phyloP scores from a whole-genome alignment of 1,284 basidiomycete species.

The Ustilago trichophora region DNA sequence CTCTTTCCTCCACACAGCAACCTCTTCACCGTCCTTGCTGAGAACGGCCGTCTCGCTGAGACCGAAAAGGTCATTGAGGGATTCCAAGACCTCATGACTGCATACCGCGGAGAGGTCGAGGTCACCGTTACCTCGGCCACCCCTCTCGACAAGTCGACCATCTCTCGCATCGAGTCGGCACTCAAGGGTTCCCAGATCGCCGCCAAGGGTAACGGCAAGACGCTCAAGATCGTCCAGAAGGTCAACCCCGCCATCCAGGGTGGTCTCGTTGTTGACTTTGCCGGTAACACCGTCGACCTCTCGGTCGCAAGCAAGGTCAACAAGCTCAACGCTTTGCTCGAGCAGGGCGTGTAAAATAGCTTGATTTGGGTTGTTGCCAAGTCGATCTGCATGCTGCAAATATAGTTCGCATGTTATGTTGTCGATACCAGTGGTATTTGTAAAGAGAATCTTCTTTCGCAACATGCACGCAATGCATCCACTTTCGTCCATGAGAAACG shows the following conservation, averaged over 20 bases:
- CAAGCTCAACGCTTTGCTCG: constrained; percentile 87
- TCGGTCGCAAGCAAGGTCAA: constrained; percentile 91
- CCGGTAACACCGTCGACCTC: constrained; percentile 96
- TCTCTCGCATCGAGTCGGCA: constrained; percentile 62
- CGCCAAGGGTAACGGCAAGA: constrained; percentile 57
- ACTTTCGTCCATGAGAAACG: too few species aligned
- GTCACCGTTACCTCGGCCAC: constrained; percentile 81
- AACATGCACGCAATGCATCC: too few species aligned
- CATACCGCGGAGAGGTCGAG: constrained; percentile 91
- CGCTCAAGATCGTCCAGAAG: constrained; percentile 63
- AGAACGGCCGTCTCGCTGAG: constrained; percentile 90
- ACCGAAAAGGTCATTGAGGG: constrained; percentile 87
- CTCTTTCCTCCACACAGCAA: constrained; percentile 69
- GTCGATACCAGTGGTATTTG: too few species aligned
- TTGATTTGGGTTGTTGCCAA: too few species aligned
- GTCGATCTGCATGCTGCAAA: too few species aligned
- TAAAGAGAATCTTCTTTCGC: too few species aligned
- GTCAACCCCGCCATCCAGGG: constrained; percentile 65
- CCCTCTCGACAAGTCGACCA: constrained; percentile 61
- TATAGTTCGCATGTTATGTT: too few species aligned
- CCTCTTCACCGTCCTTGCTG: constrained; percentile 86
- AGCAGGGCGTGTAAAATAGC: constrained; percentile 45
- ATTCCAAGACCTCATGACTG: constrained; percentile 87
- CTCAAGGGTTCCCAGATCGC: constrained; percentile 63
- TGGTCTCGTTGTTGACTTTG: constrained; percentile 94